Conservation (phyloP, 2,329 filamentous ascomycete species). For the Pseudogymnoascus sp. region DNA sequence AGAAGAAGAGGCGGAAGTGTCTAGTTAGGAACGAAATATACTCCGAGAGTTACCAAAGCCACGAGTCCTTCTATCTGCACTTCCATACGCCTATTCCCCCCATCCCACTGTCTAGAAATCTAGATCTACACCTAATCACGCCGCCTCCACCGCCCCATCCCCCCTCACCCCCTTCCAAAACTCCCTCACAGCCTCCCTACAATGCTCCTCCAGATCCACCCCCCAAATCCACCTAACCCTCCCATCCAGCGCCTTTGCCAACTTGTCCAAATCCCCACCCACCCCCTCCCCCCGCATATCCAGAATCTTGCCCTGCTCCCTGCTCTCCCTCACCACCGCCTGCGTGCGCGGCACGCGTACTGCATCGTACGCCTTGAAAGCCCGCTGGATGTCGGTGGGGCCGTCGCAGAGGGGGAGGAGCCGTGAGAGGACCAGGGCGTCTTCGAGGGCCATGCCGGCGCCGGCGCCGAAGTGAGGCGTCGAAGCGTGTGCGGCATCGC, state of each 20-base stretch:
- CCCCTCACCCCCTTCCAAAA: not conserved
- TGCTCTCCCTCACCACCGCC: constrained; percentile 33
- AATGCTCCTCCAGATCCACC: constrained; percentile 13
- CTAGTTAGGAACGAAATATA: not conserved
- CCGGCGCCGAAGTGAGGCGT: constrained; percentile 50
- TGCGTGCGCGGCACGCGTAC: constrained; percentile 33
- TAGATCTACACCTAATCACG: not conserved
- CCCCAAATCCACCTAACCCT: constrained; percentile 18
- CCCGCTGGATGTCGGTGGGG: constrained; percentile 23
- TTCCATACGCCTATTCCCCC: not conserved
- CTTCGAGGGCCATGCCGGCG: constrained; percentile 50
- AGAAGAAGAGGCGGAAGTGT: not conserved
- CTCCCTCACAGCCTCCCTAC: not conserved
- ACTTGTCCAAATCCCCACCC: constrained; percentile 2
- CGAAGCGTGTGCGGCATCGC: constrained; percentile 50
- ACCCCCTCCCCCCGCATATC: constrained; percentile 13
- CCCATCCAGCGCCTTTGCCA: constrained; percentile 8
- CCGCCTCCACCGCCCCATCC: not conserved
- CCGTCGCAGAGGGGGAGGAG: constrained; percentile 26
- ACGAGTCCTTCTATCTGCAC: not conserved
- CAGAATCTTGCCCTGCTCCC: constrained; percentile 27
- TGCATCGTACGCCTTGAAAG: constrained; percentile 33
- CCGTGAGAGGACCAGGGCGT: constrained; percentile 38
- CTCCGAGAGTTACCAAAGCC: not conserved
- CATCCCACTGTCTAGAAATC: not conserved